Percentiles rank a stretch among this genome's conserved stretches.
These are phyloP conservation scores for Porcisia hertigi DNA, from an alignment of 208 protist genomes.

Conservation along the genomic window DNA sequence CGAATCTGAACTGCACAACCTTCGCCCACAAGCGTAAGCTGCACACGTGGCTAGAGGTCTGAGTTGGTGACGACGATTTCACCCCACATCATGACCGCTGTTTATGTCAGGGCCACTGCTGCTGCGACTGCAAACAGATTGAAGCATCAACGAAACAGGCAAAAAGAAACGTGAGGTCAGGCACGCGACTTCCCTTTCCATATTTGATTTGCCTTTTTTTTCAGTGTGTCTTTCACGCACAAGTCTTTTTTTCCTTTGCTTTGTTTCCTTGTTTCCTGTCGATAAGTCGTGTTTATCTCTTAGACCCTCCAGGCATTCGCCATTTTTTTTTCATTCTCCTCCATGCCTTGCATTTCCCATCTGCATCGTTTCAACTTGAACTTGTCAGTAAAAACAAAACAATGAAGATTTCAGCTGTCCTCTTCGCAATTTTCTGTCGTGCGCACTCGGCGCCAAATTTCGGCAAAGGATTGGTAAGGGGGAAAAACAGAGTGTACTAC, in stretches of 20 bases:
- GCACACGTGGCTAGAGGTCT: too few species aligned
- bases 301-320: neutral
- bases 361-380: neutral
- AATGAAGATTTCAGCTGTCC: neutral
- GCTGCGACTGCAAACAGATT: neutral
- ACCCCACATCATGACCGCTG: neutral
- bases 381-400: neutral
- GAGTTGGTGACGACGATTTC: neutral
- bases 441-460: neutral
- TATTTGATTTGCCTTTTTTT: neutral
- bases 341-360: neutral
- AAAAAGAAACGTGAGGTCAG: neutral
- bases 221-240: slow-evolving; percentile 1
- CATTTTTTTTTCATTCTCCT: neutral
- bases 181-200: neutral
- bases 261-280: neutral
- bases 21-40: neutral
- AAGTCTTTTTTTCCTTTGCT: neutral
- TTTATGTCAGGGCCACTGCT: neutral
- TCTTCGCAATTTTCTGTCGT: neutral
- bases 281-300: neutral
- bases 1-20: neutral
- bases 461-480: neutral
- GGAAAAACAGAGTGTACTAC: neutral
- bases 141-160: neutral